Evolutionary conservation across 345 rosid species (phyloP).

Genomic region (Bretschneidera sinensis): DNA sequence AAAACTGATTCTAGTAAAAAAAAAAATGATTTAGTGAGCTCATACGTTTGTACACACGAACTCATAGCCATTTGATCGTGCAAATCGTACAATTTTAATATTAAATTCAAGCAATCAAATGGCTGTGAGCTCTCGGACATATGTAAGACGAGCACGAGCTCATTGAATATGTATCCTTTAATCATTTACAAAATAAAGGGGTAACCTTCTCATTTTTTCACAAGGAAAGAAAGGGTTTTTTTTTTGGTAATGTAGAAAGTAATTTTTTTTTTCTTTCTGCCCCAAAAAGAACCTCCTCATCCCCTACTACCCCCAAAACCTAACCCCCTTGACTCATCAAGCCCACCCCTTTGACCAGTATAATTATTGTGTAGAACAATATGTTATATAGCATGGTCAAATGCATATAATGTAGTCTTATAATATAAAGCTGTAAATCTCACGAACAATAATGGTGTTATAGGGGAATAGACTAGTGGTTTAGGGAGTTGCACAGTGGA

Average conservation of each 20-base stretch:
- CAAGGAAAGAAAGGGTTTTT: constrained; percentile 2
- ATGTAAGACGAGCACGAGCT: too few relatives aligned
- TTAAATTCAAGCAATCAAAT: too few relatives aligned
- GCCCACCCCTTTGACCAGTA: constrained; percentile 17
- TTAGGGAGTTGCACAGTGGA: constrained; percentile 15
- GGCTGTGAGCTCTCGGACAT: too few relatives aligned
- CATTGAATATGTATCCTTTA: constrained; percentile 32
- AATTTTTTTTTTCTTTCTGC: not conserved
- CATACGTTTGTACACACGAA: too few relatives aligned
- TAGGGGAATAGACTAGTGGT: constrained; percentile 1
- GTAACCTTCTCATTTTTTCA: constrained; percentile 24
- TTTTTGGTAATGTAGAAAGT: too few relatives aligned
- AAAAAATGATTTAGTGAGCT: too few relatives aligned
- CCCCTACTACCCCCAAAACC: constrained; percentile 19
- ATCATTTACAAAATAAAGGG: constrained; percentile 29
- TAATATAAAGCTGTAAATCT: not conserved
- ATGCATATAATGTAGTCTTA: constrained; percentile 2
- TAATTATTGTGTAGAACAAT: constrained; percentile 8
- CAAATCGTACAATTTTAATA: too few relatives aligned
- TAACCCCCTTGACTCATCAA: constrained; percentile 28
- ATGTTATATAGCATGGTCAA: constrained; percentile 10
- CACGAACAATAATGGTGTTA: not conserved
- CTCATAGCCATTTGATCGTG: too few relatives aligned
- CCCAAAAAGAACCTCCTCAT: not conserved
- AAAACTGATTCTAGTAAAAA: constrained; percentile 21